Evolutionary conservation across 2,329 filamentous ascomycete genomes (phyloP).

Genomic region (Juglanconis juglandina): DNA sequence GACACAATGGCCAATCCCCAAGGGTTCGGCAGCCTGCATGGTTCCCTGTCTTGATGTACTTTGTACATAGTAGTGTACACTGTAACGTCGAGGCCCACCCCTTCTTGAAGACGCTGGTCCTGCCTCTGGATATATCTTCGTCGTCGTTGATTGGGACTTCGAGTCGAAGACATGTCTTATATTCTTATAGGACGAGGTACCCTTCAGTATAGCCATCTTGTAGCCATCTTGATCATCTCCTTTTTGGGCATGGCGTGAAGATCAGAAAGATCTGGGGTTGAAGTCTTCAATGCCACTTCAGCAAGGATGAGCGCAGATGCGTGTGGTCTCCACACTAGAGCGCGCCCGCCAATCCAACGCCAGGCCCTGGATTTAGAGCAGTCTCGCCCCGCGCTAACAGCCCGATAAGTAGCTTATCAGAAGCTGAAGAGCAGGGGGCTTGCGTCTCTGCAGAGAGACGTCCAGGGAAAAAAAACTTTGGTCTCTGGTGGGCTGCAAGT

Average conservation of each 20-base stretch:
- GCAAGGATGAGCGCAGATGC: background rate
- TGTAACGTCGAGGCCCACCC: background rate
- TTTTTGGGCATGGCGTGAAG: background rate
- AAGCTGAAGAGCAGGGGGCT: background rate
- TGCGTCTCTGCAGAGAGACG: background rate
- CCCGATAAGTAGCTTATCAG: constrained; percentile 6
- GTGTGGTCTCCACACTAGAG: background rate
- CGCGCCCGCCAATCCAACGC: constrained; percentile 1
- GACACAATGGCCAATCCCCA: no score
- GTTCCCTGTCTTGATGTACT: background rate
- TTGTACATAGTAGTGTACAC: background rate
- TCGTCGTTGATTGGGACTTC: no score
- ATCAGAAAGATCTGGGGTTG: no score
- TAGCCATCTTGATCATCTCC: background rate
- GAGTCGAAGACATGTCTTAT: no score
- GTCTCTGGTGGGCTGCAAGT: constrained; percentile 5
- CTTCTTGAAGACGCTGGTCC: background rate
- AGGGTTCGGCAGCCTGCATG: background rate
- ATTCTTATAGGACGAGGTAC: no score
- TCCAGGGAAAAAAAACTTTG: constrained; percentile 5
- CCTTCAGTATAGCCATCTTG: no score
- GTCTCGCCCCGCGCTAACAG: background rate
- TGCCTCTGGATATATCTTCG: no score
- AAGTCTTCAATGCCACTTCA: background rate
- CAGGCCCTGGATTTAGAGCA: background rate